Conservation (phyloP, 1,284 basidiomycete species). For the Sporisorium iseilematis-ciliati region DNA sequence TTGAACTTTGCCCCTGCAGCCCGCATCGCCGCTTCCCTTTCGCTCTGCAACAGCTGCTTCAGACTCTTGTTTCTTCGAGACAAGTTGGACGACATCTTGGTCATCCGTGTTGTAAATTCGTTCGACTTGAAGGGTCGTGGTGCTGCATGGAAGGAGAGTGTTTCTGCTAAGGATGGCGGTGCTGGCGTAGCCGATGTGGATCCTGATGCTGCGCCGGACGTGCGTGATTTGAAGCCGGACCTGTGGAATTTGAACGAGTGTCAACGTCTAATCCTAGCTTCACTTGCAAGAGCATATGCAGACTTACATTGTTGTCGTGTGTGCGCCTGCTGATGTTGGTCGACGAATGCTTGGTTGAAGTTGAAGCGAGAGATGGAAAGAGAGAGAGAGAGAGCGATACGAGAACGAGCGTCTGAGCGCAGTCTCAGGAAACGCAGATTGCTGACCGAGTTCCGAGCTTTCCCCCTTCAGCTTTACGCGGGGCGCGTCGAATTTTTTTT, state of each 20-base stretch:
- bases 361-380: neutral
- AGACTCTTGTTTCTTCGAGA: slow-evolving; percentile 60
- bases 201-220: slow-evolving; percentile 5
- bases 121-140: slow-evolving; percentile 51
- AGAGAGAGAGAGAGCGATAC: neutral
- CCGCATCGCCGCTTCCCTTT: slow-evolving; percentile 58
- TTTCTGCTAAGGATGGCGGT: slow-evolving; percentile 42
- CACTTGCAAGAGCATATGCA: too few species aligned
- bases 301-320: neutral
- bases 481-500: slow-evolving; percentile 1
- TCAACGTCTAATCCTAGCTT: neutral
- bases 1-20: slow-evolving; percentile 37
- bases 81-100: slow-evolving; percentile 48
- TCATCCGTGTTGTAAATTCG: slow-evolving; percentile 37
- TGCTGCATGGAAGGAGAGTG: slow-evolving; percentile 45
- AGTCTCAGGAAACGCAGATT: neutral
- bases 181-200: slow-evolving; percentile 42
- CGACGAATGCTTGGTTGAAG: neutral
- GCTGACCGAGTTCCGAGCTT: slow-evolving; percentile 9
- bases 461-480: neutral
- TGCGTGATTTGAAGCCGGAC: slow-evolving; percentile 23
- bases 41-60: slow-evolving; percentile 62
- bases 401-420: slow-evolving; percentile 5
- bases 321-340: neutral
- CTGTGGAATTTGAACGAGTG: neutral